These are phyloP conservation scores for Phoenix dactylifera DNA, from an alignment of 176 grass and related monocot species.

Conservation along the genomic window DNA sequence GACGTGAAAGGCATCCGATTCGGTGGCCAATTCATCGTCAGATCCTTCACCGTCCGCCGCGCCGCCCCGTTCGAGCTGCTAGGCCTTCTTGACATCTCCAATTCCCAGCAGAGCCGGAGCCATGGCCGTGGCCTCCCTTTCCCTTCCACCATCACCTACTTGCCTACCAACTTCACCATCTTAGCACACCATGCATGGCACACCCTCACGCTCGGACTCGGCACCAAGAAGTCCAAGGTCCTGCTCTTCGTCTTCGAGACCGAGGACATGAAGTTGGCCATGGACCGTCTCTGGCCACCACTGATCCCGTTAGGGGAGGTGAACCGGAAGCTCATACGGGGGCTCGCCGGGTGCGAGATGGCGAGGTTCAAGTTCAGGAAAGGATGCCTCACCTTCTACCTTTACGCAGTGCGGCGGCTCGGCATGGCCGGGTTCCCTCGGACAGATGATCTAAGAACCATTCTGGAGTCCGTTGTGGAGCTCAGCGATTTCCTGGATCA, in stretches of 20 bases:
- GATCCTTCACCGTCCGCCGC: constrained; percentile 88
- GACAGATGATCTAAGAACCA: constrained; percentile 58
- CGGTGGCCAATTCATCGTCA: constrained; percentile 87
- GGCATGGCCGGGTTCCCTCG: constrained; percentile 74
- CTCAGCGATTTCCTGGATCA: constrained; percentile 94
- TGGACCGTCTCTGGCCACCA: constrained; percentile 78
- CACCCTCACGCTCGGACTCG: constrained; percentile 91
- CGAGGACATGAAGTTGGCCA: constrained; percentile 70
- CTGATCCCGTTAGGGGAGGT: constrained; percentile 84
- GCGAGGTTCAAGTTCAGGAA: constrained; percentile 95
- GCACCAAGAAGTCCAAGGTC: constrained; percentile 94
- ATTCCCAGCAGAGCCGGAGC: constrained; percentile 71
- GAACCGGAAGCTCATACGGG: constrained; percentile 89
- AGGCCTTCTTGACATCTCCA: constrained; percentile 79
- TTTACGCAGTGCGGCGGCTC: constrained; percentile 75
- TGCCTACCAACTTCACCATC: constrained; percentile 98
- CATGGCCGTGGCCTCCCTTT: constrained; percentile 77
- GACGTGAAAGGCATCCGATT: constrained; percentile 89
- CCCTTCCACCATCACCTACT: constrained; percentile 70
- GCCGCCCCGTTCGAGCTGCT: constrained; percentile 82
- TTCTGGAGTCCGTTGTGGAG: constrained; percentile 60
- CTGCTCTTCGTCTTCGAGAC: constrained; percentile 94
- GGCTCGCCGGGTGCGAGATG: constrained; percentile 85
- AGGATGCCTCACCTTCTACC: constrained; percentile 93
- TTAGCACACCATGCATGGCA: constrained; percentile 97